These are phyloP conservation scores for Backusella luteola DNA, from an alignment of 192 early-diverging fungal species.

Conservation along the genomic window DNA sequence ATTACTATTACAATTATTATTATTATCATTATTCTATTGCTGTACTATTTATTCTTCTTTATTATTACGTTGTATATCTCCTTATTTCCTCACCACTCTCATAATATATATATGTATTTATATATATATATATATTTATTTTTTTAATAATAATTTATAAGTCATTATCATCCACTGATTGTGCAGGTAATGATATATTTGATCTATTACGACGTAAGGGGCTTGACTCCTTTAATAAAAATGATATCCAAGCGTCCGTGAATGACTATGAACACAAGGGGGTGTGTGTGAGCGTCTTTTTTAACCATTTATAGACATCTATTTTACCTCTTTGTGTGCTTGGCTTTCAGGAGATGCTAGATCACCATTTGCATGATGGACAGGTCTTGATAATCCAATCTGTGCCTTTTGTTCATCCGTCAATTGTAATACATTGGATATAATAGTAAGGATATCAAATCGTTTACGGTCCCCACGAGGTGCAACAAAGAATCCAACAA, in stretches of 20 bases:
- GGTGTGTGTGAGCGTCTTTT: not conserved
- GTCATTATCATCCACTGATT: slow-evolving; percentile 2
- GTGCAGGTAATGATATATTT: not conserved
- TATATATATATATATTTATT: not conserved
- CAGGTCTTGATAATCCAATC: slow-evolving; percentile 68
- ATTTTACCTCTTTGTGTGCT: slow-evolving; percentile 24
- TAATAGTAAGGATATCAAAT: slow-evolving; percentile 89
- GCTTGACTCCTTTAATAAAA: slow-evolving; percentile 67
- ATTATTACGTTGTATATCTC: not conserved
- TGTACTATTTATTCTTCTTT: not conserved
- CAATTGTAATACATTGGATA: slow-evolving; percentile 85
- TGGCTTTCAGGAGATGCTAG: slow-evolving; percentile 39
- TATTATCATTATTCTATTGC: not conserved
- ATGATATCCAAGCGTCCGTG: slow-evolving; percentile 80
- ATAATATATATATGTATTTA: too few species aligned
- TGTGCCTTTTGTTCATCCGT: slow-evolving; percentile 86
- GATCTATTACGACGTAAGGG: slow-evolving; percentile 15
- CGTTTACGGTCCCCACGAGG: slow-evolving; percentile 88
- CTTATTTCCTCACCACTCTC: not conserved
- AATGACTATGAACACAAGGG: slow-evolving; percentile 54
- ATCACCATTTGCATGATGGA: slow-evolving; percentile 40
- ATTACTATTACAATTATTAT: not conserved
- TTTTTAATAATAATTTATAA: not conserved
- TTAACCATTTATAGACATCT: not conserved
- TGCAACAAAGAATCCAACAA: slow-evolving; percentile 83